A percentile compares a stretch with the other conserved stretches of the same genome.
Conservation (phyloP, 208 protist genomes). For the Leptomonas seymouri region DNA sequence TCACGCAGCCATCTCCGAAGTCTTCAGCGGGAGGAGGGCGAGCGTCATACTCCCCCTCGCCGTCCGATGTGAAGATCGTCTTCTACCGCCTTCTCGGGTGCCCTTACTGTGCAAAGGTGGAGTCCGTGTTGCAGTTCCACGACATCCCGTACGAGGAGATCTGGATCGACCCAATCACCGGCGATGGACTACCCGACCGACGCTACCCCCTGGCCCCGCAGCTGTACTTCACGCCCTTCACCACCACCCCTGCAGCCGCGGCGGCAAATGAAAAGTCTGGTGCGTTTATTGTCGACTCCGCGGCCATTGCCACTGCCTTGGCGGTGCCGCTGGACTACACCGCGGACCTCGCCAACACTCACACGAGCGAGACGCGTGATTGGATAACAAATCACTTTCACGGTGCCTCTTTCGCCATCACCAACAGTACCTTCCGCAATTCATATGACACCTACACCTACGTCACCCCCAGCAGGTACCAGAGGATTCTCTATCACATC, state of each 20-base stretch:
- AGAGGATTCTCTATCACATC: constrained; percentile 65
- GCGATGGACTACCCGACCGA: constrained; percentile 56
- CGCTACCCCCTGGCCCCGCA: constrained; percentile 80
- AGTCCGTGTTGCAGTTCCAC: constrained; percentile 68
- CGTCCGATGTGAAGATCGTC: constrained; percentile 42
- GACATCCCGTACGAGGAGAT: constrained; percentile 72
- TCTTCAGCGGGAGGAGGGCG: background rate
- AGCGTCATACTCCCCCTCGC: constrained; percentile 17
- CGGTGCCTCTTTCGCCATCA: constrained; percentile 68
- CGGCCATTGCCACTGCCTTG: constrained; percentile 51
- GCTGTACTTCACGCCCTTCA: constrained; percentile 49
- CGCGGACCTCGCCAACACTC: constrained; percentile 48
- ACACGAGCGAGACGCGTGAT: constrained; percentile 48
- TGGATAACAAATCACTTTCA: constrained; percentile 81
- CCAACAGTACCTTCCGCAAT: constrained; percentile 62
- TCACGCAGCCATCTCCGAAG: background rate
- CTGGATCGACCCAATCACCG: constrained; percentile 71
- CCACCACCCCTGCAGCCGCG: background rate
- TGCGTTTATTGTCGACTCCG: constrained; percentile 68
- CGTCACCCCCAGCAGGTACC: constrained; percentile 53
- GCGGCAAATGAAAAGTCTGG: background rate
- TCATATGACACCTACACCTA: constrained; percentile 62
- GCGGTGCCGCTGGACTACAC: constrained; percentile 57
- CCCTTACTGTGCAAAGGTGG: constrained; percentile 88
- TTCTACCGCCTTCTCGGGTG: constrained; percentile 83